These are phyloP conservation scores for Penicillium sp. DNA, from an alignment of 2,329 filamentous ascomycete species.

Conservation along the genomic window DNA sequence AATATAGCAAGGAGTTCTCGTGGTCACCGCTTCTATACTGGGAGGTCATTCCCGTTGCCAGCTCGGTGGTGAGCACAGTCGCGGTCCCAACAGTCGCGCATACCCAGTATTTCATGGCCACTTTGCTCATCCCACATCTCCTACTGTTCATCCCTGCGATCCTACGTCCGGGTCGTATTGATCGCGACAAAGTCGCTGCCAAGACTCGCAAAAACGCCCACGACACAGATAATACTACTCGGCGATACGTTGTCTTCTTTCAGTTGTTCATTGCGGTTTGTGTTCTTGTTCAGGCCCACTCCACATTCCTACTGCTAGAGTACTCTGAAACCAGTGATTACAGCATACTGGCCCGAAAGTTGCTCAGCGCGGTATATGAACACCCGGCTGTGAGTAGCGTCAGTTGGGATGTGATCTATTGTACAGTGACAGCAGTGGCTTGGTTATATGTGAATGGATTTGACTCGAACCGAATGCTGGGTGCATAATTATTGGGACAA, in stretches of 20 bases:
- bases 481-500: too few relatives aligned
- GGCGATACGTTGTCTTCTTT: slow-evolving; percentile 9
- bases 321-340: too few relatives aligned
- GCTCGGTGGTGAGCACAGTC: slow-evolving; percentile 18
- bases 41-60: slow-evolving; percentile 10
- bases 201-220: too few relatives aligned
- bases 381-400: slow-evolving; percentile 56
- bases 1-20: neutral
- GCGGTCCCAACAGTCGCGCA: slow-evolving; percentile 18
- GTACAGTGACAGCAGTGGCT: slow-evolving; percentile 23
- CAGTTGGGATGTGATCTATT: slow-evolving; percentile 56
- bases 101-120: slow-evolving; percentile 20
- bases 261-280: slow-evolving; percentile 35
- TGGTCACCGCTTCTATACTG: slow-evolving; percentile 8
- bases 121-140: slow-evolving; percentile 21
- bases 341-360: slow-evolving; percentile 24
- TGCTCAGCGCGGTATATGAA: slow-evolving; percentile 49
- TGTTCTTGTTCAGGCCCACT: slow-evolving; percentile 15
- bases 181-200: too few relatives aligned
- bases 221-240: neutral
- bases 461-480: too few relatives aligned
- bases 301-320: slow-evolving; percentile 11
- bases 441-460: too few relatives aligned
- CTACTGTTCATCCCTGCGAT: slow-evolving; percentile 22
- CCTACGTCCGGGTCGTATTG: neutral